A percentile compares a stretch with the other conserved stretches of the same genome.
Conservation (phyloP, 305 asterid genomes). For the Euphrasia arctica region DNA sequence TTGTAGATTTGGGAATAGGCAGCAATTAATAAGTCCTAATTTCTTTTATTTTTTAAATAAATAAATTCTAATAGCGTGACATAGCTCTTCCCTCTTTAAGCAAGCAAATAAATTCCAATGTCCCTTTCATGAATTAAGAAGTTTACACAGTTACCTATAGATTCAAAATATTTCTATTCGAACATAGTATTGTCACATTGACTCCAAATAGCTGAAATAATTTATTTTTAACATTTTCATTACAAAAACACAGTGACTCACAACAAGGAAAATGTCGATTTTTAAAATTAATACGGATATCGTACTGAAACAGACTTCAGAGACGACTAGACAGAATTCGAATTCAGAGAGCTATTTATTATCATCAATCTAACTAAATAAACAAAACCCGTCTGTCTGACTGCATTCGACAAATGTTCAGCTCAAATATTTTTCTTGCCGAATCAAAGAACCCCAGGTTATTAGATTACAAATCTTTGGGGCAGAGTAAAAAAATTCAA, state of each 20-base stretch:
- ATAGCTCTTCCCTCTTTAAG: slow-evolving; percentile 27
- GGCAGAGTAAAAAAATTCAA: slow-evolving; percentile 13
- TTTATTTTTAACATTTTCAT: too few relatives aligned
- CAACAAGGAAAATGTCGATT: too few relatives aligned
- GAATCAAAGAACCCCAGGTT: slow-evolving; percentile 13
- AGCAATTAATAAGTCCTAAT: slow-evolving; percentile 12
- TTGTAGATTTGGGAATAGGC: slow-evolving; percentile 24
- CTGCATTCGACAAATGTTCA: slow-evolving; percentile 11
- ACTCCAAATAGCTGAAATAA: too few relatives aligned
- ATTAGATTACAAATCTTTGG: slow-evolving; percentile 20
- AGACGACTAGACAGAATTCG: not conserved
- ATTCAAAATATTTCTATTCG: too few relatives aligned
- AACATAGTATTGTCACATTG: too few relatives aligned
- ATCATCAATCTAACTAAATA: slow-evolving; percentile 13
- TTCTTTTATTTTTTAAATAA: too few relatives aligned
- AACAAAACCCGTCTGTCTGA: slow-evolving; percentile 2
- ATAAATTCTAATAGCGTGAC: not conserved
- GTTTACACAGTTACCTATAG: not conserved
- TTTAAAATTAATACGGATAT: too few relatives aligned
- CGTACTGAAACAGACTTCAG: not conserved
- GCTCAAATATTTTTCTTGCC: slow-evolving; percentile 22
- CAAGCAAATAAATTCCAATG: slow-evolving; percentile 37
- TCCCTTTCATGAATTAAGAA: slow-evolving; percentile 7
- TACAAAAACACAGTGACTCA: too few relatives aligned
- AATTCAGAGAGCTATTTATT: not conserved